Conservation (phyloP, 441 rosid species). For the Pelargonium cotyledonis region DNA sequence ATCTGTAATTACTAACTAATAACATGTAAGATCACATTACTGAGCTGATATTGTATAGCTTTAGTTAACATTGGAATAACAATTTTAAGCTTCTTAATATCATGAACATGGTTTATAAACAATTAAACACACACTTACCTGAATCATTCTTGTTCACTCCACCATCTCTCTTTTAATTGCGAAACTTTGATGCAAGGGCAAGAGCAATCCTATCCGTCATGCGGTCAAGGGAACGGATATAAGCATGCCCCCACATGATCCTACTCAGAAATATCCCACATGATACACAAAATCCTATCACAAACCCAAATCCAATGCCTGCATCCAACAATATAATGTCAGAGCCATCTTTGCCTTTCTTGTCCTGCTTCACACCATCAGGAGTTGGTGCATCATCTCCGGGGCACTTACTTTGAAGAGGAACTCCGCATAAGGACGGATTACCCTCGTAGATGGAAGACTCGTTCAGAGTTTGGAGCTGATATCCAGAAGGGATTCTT, state of each 20-base stretch:
- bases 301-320: background rate
- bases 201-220: background rate
- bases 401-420: conserved; percentile 29
- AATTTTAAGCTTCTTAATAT: too few species aligned
- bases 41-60: too few species aligned
- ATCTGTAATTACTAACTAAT: too few species aligned
- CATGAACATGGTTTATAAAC: too few species aligned
- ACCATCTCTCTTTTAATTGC: background rate
- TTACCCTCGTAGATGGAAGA: conserved; percentile 39
- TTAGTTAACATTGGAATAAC: too few species aligned
- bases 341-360: background rate
- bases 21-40: too few species aligned
- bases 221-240: background rate
- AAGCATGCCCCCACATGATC: background rate
- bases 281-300: background rate
- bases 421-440: conserved; percentile 34
- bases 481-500: conserved; percentile 32
- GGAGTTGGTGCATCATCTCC: background rate
- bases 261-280: background rate
- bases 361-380: background rate
- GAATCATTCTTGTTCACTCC: background rate
- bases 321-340: background rate
- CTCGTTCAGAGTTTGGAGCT: conserved; percentile 29
- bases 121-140: background rate
- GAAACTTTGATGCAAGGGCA: background rate